These are phyloP conservation scores for Paraurostyla sp. DNA, from an alignment of 73 alveolate species.

Conservation along the genomic window DNA sequence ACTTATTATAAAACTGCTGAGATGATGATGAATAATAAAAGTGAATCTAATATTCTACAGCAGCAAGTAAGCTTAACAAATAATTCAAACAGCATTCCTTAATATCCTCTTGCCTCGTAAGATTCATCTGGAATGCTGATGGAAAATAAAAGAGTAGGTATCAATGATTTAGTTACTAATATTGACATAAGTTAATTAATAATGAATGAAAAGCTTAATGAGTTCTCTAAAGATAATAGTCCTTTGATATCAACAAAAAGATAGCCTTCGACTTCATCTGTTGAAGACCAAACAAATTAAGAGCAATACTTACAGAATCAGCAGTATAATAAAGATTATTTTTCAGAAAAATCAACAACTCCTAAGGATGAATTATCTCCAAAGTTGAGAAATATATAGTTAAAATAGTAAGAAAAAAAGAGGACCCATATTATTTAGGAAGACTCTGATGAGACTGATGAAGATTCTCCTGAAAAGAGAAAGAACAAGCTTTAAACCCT, in stretches of 20 bases:
- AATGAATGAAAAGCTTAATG: not conserved
- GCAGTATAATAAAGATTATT: no score
- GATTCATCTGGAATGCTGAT: not conserved
- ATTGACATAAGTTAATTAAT: not conserved
- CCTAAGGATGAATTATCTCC: not conserved
- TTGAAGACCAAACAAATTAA: not conserved
- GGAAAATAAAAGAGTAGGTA: not conserved
- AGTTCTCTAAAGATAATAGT: not conserved
- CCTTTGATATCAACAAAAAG: constrained; percentile 3
- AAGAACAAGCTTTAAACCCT: not conserved
- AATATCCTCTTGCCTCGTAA: not conserved
- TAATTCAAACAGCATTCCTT: no score
- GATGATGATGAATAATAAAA: not conserved
- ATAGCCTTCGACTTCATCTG: not conserved
- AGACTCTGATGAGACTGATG: constrained; percentile 2
- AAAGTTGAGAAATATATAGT: no score
- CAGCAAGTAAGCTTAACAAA: no score
- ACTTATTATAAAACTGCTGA: not conserved
- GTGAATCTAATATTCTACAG: not conserved
- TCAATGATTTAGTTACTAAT: not conserved
- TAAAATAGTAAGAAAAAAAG: not conserved
- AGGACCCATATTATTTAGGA: not conserved
- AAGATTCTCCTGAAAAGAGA: not conserved
- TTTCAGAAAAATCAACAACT: no score
- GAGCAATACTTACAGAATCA: not conserved